phyloP scores from a whole-genome alignment of 1,284 basidiomycete genomes.

The Porogramme epimiltina region DNA sequence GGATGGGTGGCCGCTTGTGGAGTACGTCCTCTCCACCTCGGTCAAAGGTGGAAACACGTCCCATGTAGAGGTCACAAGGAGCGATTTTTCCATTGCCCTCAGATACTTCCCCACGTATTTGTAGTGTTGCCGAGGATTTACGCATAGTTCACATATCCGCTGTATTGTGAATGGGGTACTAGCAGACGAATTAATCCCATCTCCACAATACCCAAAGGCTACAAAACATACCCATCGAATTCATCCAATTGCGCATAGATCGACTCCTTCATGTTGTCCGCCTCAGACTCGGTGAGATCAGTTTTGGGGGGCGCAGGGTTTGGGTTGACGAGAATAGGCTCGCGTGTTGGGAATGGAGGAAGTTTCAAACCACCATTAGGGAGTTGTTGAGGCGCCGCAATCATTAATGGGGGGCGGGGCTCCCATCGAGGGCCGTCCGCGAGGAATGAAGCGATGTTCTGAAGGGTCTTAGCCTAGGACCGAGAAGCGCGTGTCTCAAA shows the following conservation, averaged over 20 bases:
- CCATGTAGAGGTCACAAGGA: conserved; percentile 85
- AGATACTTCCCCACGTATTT: conserved; percentile 86
- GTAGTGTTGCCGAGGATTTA: conserved; percentile 75
- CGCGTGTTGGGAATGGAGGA: conserved; percentile 76
- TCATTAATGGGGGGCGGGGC: conserved; percentile 27
- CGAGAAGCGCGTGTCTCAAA: conserved; percentile 10
- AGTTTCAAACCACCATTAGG: conserved; percentile 71
- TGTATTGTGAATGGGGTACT: conserved; percentile 92
- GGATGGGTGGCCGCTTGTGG: conserved; percentile 23
- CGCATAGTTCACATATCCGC: conserved; percentile 84
- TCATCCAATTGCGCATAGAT: conserved; percentile 72
- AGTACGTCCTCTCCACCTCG: conserved; percentile 42
- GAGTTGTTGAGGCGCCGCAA: conserved; percentile 43
- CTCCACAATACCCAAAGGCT: background rate
- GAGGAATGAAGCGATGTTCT: conserved; percentile 66
- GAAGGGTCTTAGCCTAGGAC: conserved; percentile 12
- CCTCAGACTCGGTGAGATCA: conserved; percentile 67
- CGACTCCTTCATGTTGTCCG: conserved; percentile 55
- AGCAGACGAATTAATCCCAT: too few species aligned
- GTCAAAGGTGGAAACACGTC: conserved; percentile 65
- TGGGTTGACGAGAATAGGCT: conserved; percentile 40
- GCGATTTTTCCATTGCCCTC: conserved; percentile 83
- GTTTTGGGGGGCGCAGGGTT: conserved; percentile 58
- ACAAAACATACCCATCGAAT: conserved; percentile 64
- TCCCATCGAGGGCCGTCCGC: conserved; percentile 28